Evolutionary conservation across 2,329 filamentous ascomycete species (phyloP).

Genomic region (Aspergillus ochraceus): DNA sequence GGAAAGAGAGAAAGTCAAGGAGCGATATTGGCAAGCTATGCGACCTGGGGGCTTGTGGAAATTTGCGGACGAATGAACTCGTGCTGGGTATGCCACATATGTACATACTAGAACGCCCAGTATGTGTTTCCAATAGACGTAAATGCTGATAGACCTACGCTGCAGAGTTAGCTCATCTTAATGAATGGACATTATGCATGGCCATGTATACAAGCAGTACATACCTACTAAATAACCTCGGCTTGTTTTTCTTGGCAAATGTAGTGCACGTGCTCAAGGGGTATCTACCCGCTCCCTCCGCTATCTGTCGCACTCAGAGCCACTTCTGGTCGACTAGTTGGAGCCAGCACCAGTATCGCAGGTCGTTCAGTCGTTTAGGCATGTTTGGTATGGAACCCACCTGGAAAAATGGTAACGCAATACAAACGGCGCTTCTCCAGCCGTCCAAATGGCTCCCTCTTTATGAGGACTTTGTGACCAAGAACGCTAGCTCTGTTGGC

Average conservation of each 20-base stretch:
- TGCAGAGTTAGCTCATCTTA: neutral
- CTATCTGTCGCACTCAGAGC: neutral
- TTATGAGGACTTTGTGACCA: conserved; percentile 78
- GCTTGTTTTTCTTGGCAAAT: conserved; percentile 26
- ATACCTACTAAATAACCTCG: conserved; percentile 3
- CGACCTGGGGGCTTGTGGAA: conserved; percentile 72
- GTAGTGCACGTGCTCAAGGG: conserved; percentile 25
- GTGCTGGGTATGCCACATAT: neutral
- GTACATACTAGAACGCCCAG: neutral
- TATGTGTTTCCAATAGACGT: neutral
- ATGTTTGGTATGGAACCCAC: conserved; percentile 33
- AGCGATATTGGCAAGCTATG: conserved; percentile 80
- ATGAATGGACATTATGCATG: neutral
- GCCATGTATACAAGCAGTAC: neutral
- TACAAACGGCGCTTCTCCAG: conserved; percentile 32
- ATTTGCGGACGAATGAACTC: conserved; percentile 71
- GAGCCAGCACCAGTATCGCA: neutral
- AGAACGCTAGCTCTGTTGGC: conserved; percentile 89
- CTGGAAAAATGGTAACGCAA: conserved; percentile 26
- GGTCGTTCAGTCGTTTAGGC: conserved; percentile 3
- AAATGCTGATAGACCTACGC: neutral
- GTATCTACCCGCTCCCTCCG: neutral
- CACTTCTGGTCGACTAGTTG: too few relatives aligned
- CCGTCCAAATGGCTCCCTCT: conserved; percentile 42
- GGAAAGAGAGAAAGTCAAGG: conserved; percentile 65